Conservation (phyloP, 2,329 filamentous ascomycete species). For the Balansia obtecta region DNA sequence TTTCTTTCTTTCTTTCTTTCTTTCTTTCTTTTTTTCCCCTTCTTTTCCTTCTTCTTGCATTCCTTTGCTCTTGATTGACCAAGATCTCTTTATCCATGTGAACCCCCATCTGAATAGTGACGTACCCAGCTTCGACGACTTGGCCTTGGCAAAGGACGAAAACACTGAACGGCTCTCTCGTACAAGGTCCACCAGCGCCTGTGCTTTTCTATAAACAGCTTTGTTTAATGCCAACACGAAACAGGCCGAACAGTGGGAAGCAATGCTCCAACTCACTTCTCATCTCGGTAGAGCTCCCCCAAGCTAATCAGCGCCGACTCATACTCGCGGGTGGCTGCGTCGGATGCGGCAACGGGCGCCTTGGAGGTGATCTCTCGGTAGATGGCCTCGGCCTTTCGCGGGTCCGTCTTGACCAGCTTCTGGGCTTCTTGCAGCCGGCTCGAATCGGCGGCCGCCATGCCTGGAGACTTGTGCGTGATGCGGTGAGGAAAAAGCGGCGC, state of each 20-base stretch:
- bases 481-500: neutral
- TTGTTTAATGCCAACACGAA: constrained; percentile 2
- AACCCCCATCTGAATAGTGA: constrained; percentile 1
- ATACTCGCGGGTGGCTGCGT: constrained; percentile 81
- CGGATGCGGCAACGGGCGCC: constrained; percentile 68
- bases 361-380: constrained; percentile 86
- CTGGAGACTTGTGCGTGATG: constrained; percentile 6
- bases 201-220: constrained; percentile 47
- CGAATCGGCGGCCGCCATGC: constrained; percentile 47
- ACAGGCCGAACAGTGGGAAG: neutral
- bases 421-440: constrained; percentile 76
- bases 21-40: too few relatives aligned
- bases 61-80: neutral
- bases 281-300: constrained; percentile 85
- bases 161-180: constrained; percentile 82
- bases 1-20: too few relatives aligned
- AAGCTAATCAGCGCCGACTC: constrained; percentile 79
- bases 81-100: neutral
- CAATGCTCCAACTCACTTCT: constrained; percentile 46
- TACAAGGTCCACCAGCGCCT: constrained; percentile 81
- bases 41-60: neutral
- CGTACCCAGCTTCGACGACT: constrained; percentile 94
- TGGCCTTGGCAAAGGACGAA: constrained; percentile 95
- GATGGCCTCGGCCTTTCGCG: constrained; percentile 70
- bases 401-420: constrained; percentile 67